Evolutionary conservation across 2,329 filamentous ascomycete species (phyloP).

Genomic region (Trichoderma breve): DNA sequence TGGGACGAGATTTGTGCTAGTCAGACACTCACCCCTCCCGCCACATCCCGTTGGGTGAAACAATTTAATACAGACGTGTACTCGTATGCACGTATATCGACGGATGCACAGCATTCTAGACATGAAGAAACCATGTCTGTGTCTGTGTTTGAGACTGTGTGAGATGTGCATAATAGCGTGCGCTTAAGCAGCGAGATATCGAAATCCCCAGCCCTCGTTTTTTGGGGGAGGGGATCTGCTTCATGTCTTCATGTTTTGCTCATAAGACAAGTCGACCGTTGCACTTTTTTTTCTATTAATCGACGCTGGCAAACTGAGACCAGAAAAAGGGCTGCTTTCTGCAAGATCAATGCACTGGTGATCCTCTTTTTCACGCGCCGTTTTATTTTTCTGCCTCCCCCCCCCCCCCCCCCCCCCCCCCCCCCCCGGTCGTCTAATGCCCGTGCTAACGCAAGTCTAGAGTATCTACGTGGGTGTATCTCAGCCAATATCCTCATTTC

Average conservation of each 20-base stretch:
- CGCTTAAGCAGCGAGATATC: neutral
- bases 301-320: neutral
- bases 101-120: neutral
- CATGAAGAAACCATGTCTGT: neutral
- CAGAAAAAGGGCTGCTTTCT: neutral
- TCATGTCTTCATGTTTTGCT: constrained; percentile 3
- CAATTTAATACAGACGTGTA: neutral
- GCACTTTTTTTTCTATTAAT: neutral
- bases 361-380: neutral
- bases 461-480: neutral
- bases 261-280: neutral
- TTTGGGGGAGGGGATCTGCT: neutral
- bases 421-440: neutral
- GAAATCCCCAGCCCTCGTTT: neutral
- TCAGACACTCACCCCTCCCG: neutral
- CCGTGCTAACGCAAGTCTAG: neutral
- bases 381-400: neutral
- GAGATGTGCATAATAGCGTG: neutral
- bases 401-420: neutral
- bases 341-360: neutral
- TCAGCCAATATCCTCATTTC: neutral
- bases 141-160: constrained; percentile 10
- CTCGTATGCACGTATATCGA: neutral
- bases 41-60: neutral
- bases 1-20: neutral